Conservation (phyloP, 225 moss, liverwort and hornwort species). For the Pleurozium schreberi region DNA sequence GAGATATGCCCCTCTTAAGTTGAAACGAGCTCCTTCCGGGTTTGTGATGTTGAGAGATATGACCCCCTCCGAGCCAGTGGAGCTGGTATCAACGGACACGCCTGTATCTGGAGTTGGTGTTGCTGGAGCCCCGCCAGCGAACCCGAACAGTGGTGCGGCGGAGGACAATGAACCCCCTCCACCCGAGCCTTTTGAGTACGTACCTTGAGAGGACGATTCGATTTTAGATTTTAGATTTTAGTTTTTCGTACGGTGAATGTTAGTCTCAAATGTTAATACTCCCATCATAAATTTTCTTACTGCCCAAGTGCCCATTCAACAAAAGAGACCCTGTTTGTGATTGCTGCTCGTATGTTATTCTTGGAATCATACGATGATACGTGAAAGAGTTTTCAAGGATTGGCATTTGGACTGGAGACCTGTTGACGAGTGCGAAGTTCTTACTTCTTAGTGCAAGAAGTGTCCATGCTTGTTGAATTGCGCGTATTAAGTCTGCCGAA, state of each 20-base stretch:
- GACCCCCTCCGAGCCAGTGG: slow-evolving; percentile 82
- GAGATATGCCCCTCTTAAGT: slow-evolving; percentile 74
- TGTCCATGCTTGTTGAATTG: not conserved
- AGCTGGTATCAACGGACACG: slow-evolving; percentile 85
- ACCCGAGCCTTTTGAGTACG: slow-evolving; percentile 46
- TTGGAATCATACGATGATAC: not conserved
- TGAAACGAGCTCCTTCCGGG: slow-evolving; percentile 70
- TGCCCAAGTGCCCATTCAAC: not conserved
- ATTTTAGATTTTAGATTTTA: not conserved
- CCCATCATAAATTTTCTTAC: not conserved
- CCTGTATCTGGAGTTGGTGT: slow-evolving; percentile 28
- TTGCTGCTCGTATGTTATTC: not conserved
- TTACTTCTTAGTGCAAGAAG: too few species aligned
- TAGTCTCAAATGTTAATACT: slow-evolving; percentile 23
- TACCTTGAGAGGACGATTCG: not conserved
- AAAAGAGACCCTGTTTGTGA: not conserved
- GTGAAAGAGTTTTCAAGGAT: not conserved
- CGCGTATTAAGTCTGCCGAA: too few species aligned
- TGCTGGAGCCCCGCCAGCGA: not conserved
- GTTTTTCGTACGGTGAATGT: not conserved
- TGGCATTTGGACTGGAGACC: not conserved
- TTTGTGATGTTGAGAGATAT: slow-evolving; percentile 83
- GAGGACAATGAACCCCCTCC: slow-evolving; percentile 35
- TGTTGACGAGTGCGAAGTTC: too few species aligned
- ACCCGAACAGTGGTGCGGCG: not conserved